Evolutionary conservation across 1,284 basidiomycete species (phyloP).

Genomic region (Quambalaria eucalypti): DNA sequence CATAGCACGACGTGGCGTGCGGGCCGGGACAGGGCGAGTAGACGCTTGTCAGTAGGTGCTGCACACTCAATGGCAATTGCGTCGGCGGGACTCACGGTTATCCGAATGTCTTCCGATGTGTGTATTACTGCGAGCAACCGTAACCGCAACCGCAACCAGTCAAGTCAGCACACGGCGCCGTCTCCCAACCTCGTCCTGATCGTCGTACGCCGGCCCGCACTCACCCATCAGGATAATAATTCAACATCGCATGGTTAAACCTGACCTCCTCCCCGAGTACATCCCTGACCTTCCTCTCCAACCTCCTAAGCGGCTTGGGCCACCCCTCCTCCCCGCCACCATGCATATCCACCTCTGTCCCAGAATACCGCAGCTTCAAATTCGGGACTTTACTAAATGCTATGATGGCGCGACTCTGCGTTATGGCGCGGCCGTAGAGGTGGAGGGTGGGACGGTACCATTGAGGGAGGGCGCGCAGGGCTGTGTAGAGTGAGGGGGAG

Average conservation of each 20-base stretch:
- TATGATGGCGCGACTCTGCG: constrained; percentile 51
- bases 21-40: no score
- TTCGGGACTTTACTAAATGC: background rate
- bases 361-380: constrained; percentile 6
- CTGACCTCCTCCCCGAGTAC: constrained; percentile 47
- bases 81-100: constrained; percentile 41
- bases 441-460: constrained; percentile 51
- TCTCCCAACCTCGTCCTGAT: no score
- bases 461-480: background rate
- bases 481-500: no score
- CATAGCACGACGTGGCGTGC: no score
- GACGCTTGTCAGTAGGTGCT: no score
- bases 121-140: constrained; percentile 33
- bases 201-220: background rate
- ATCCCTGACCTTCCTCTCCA: constrained; percentile 45
- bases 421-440: constrained; percentile 52
- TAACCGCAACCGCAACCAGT: no score
- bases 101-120: constrained; percentile 50
- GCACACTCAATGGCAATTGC: no score
- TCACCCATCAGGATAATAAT: constrained; percentile 52
- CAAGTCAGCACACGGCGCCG: no score
- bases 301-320: constrained; percentile 48
- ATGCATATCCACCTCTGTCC: constrained; percentile 47
- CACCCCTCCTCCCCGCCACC: no score
- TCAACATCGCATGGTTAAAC: constrained; percentile 55